These are phyloP conservation scores for Aspergillus carlsbadensis DNA, from an alignment of 495 filamentous ascomycete species.

Conservation along the genomic window DNA sequence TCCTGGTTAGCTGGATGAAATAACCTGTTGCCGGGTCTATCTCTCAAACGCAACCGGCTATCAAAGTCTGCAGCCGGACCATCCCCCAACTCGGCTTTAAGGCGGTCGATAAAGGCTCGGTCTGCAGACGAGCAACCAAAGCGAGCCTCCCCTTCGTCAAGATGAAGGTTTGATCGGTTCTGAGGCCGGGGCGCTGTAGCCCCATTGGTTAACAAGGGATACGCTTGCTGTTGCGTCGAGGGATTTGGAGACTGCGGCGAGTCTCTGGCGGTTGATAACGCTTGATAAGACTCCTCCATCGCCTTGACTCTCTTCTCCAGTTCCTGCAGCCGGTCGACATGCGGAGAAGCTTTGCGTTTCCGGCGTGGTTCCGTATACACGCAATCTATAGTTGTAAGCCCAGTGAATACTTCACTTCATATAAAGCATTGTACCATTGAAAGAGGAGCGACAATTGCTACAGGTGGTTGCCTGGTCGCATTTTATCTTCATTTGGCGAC, in stretches of 20 bases:
- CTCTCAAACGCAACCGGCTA: conserved; percentile 1
- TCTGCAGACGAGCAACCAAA: conserved; percentile 6
- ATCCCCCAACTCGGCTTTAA: conserved; percentile 11
- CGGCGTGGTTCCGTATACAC: conserved; percentile 8
- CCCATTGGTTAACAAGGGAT: too few species aligned
- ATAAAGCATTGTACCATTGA: conserved; percentile 4
- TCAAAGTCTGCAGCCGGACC: conserved; percentile 10
- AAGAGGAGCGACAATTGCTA: conserved; percentile 6
- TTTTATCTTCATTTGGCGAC: conserved; percentile 19
- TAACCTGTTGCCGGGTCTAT: not conserved
- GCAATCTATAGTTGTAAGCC: conserved; percentile 4
- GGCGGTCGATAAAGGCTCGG: conserved; percentile 10
- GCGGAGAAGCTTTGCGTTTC: not conserved
- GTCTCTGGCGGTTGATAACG: not conserved
- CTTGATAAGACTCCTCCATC: conserved; percentile 8
- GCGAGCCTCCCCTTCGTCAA: conserved; percentile 4
- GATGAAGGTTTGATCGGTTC: not conserved
- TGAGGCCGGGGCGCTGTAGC: too few species aligned
- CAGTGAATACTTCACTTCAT: not conserved
- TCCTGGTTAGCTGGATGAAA: not conserved
- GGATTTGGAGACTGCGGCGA: too few species aligned
- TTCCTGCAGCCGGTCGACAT: not conserved
- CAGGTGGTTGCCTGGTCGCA: conserved; percentile 10
- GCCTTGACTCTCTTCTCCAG: conserved; percentile 14
- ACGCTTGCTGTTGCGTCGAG: too few species aligned